Conservation (phyloP, 129 eudicot genomes). For the Rutidosis leptorrhynchoides region DNA sequence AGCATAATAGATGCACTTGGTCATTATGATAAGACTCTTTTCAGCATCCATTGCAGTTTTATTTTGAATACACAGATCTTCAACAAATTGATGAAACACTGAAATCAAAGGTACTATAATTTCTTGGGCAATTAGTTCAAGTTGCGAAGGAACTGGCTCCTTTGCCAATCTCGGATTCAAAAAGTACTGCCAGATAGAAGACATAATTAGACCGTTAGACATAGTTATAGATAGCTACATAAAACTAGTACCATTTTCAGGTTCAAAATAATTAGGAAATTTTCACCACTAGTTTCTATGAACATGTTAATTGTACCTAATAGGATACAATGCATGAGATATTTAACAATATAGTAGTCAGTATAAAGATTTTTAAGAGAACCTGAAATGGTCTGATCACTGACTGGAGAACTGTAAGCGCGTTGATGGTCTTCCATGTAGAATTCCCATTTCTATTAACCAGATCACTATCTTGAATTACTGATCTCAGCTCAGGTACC, state of each 20-base stretch:
- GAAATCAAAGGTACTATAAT: constrained; percentile 55
- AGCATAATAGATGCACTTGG: constrained; percentile 72
- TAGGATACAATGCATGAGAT: neutral
- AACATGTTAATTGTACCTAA: neutral
- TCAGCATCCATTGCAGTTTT: constrained; percentile 42
- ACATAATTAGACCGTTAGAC: constrained; percentile 8
- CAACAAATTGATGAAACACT: constrained; percentile 48
- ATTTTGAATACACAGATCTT: constrained; percentile 39
- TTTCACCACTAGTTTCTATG: neutral
- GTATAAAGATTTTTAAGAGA: constrained; percentile 7
- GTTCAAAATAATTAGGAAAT: neutral
- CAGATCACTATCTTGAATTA: constrained; percentile 51
- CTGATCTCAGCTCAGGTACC: constrained; percentile 57
- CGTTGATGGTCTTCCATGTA: constrained; percentile 56
- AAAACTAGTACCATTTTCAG: neutral
- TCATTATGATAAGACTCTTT: constrained; percentile 48
- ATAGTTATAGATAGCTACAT: neutral
- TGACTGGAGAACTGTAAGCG: constrained; percentile 63
- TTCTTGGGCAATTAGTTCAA: constrained; percentile 56
- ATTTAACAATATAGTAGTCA: neutral
- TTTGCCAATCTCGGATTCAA: constrained; percentile 70
- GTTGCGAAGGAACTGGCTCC: constrained; percentile 71
- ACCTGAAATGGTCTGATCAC: constrained; percentile 82
- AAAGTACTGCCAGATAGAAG: constrained; percentile 50
- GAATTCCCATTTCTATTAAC: constrained; percentile 40